Base-by-base conservation (phyloP, 306 rosid species). In the Albizia julibrissin region DNA sequence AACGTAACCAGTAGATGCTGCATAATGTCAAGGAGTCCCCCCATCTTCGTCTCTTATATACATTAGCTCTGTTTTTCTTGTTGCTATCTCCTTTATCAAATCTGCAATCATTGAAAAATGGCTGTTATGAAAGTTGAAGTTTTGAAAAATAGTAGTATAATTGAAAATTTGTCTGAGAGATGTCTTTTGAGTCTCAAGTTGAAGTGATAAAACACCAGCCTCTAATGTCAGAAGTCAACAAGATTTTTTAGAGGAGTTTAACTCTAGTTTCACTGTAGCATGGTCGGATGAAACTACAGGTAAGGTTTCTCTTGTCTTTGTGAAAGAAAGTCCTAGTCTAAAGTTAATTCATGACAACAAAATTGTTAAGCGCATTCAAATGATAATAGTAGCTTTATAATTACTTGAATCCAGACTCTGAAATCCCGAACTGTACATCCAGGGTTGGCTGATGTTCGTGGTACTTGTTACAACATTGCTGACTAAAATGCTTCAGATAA, bases 21-120 rank as follows among this genome's bases (percentile, higher is more conserved):
- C 74, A 65, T 64, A 44, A 49, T 47, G 72, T 21, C 65, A 58
- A 9, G 81, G 74, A 19, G 74, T 64, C 14, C 43, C 56, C 21
- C 81, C 74, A 3, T 44, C 12, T 6, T 31, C 72, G 5, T 77
- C 74, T 65, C 46, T 65, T 34, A 37, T 2, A 37, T 52, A 47
- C 61, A 72, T 13, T 26, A 72, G 59, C 9, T 46, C 76, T 26
- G 22, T 0, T 72, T 26, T 72, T 46, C 21, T 16, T 3, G 1
- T 11, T 26, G 52, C 6, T 15, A 72, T 72, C 39, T 72, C 24
- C 10, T 72, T 8, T 3, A 72, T 24, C 31, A 72, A 72, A 14
- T 1, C 40, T 72, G 40, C 76, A 43, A 44, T 43, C 9, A 71
- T 16, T n/a, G 50, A 21, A 10, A 37, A 21, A 7, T 5, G 37